Evolutionary conservation across 495 filamentous ascomycete species (phyloP), one percentile per base, ranked within the genome.

Genomic region (Melanomma pulvis-pyrius): DNA sequence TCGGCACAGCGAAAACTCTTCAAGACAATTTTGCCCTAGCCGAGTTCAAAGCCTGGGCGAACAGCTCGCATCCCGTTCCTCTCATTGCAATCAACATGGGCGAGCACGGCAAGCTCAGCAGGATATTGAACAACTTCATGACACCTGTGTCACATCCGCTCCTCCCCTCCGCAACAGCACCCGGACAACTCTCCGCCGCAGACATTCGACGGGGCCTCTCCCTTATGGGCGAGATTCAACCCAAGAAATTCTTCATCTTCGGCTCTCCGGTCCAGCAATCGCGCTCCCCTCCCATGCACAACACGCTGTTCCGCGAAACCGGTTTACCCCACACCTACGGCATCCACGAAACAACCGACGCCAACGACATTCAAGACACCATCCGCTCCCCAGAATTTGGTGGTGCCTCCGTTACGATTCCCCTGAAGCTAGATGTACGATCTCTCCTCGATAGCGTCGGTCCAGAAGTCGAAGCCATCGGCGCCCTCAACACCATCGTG

Each of bases 41-140:
- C 68, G 86, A 86, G 58, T 99, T 98, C 85, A 92, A 89, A 79
- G 80, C 79, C 34, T 89, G 84, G 84, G 90, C 91, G 66, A 81
- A 83, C 34, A 77, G 83, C 28, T 82, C 86, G 0, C 90, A 96
- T 72, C 82, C 89, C 34, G 85, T 84, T 11, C 94, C 92, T 4
- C 73, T 98, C 67, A 97, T 99, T 72, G 92, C 91, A 1, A 88
- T 99, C 78, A 98, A 99, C 78, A 98, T 98, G 93, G 93, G 96
- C 36, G 81, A 86, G 21, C 80, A 84, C 30, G 94, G 94, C 24
- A 93, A 97, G 75, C 86, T 97, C 17, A 96, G 91, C 73, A 85
- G 94, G 32, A 88, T 99, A 60, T 79, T 93, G 60, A 98, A 98
- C 77, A 80, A 82, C 59, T 98, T 98, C 82, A 84, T 99, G 83